Evolutionary conservation across 768 basidiomycete species (phyloP).

Genomic region (Lentinula sp.): DNA sequence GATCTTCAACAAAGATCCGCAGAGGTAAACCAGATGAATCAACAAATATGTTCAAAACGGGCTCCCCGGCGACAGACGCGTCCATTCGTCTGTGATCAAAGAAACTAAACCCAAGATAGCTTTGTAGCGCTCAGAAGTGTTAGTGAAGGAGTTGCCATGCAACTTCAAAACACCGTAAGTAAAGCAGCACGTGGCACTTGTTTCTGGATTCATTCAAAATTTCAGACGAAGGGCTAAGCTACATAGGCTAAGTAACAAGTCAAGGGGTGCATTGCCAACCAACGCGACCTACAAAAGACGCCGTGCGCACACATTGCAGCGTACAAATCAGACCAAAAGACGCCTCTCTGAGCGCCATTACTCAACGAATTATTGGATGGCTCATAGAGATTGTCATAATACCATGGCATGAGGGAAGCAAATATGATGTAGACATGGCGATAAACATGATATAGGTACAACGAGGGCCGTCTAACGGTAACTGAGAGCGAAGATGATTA

Average conservation of each 20-base stretch:
- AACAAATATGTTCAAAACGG: neutral
- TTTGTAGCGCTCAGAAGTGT: neutral
- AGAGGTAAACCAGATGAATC: neutral
- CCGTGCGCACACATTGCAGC: too few species aligned
- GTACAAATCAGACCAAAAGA: too few species aligned
- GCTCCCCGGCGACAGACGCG: neutral
- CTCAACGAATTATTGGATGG: too few species aligned
- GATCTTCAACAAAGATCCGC: neutral
- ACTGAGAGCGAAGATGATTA: slow-evolving; percentile 33
- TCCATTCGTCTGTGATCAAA: neutral
- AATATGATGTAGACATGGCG: slow-evolving; percentile 1
- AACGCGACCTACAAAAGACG: too few species aligned
- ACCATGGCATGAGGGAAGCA: slow-evolving; percentile 4
- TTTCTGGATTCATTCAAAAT: slow-evolving; percentile 13
- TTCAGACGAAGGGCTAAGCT: too few species aligned
- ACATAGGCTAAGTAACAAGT: too few species aligned
- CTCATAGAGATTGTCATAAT: slow-evolving; percentile 8
- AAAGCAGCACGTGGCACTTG: neutral
- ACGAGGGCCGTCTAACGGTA: slow-evolving; percentile 67
- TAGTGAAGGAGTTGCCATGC: neutral
- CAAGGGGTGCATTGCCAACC: too few species aligned
- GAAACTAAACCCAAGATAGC: neutral
- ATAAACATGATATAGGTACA: slow-evolving; percentile 23
- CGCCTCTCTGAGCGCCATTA: too few species aligned
- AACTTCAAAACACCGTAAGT: neutral